Evolutionary conservation across 169 alveolate species (phyloP).

Genomic region (Eimeria brunetti): DNA sequence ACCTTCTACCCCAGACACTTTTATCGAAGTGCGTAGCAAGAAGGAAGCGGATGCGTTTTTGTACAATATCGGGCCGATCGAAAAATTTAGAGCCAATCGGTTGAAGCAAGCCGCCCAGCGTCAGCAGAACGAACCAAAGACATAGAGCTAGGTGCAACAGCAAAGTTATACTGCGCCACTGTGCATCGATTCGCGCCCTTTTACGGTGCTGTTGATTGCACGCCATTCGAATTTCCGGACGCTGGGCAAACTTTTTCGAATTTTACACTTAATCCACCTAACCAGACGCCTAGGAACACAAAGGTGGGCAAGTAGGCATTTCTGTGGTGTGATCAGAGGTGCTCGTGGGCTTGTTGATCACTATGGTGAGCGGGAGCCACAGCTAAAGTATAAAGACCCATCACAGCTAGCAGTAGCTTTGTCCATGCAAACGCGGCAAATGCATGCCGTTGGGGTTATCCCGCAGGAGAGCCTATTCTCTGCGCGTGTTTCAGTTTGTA

Average conservation of each 20-base stretch:
- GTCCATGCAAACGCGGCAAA: not conserved
- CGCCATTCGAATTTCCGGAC: not conserved
- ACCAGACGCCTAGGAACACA: not conserved
- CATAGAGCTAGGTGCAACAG: not conserved
- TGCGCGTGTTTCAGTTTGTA: too few relatives aligned
- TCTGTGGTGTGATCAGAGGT: not conserved
- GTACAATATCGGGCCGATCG: constrained; percentile 1
- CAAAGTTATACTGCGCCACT: not conserved
- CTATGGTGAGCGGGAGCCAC: not conserved
- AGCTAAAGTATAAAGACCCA: not conserved
- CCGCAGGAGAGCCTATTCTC: too few relatives aligned
- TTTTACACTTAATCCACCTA: not conserved
- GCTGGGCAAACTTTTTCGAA: not conserved
- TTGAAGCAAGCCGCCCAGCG: not conserved
- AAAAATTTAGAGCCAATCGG: not conserved
- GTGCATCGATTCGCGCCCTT: not conserved
- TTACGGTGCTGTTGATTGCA: not conserved
- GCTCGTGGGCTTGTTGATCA: not conserved
- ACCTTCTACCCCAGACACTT: not conserved
- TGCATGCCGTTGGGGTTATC: too few relatives aligned
- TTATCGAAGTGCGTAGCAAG: constrained; percentile 23
- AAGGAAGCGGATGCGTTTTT: not conserved
- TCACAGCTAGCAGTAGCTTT: not conserved
- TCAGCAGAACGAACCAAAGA: not conserved
- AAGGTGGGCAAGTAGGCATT: not conserved